A percentile compares a stretch with the other conserved stretches of the same genome.
Evolutionary conservation across 768 basidiomycete genomes (phyloP).

Genomic region (Xerocomellus dryophilus): DNA sequence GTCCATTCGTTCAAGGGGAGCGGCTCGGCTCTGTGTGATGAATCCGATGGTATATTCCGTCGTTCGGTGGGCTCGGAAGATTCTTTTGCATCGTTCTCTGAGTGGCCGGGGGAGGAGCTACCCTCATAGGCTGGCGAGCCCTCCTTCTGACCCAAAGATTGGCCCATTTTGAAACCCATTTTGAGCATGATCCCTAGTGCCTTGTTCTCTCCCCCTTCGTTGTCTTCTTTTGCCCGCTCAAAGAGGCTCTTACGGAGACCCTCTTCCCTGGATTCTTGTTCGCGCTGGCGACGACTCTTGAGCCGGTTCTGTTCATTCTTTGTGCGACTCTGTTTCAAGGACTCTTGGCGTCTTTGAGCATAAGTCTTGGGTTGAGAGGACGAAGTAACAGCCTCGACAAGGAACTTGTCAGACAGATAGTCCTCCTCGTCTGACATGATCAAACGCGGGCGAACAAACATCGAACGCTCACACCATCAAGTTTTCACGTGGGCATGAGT

Average conservation of each 20-base stretch:
- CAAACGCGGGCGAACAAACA: constrained; percentile 21
- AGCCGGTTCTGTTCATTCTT: constrained; percentile 66
- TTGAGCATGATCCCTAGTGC: constrained; percentile 89
- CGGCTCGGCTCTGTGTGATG: constrained; percentile 58
- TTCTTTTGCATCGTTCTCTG: constrained; percentile 3
- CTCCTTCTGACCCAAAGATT: constrained; percentile 58
- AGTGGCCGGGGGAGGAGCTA: neutral
- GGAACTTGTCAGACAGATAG: constrained; percentile 87
- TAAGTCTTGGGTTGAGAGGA: constrained; percentile 58
- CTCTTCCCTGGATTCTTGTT: constrained; percentile 72
- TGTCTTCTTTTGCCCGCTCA: constrained; percentile 66
- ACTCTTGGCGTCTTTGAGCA: constrained; percentile 65
- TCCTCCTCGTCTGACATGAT: constrained; percentile 75
- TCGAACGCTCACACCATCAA: constrained; percentile 3
- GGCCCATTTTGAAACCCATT: constrained; percentile 89
- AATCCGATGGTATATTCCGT: neutral
- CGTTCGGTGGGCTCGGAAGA: constrained; percentile 1
- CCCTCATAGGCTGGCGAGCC: constrained; percentile 5
- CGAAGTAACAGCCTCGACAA: constrained; percentile 40
- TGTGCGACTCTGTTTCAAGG: constrained; percentile 49
- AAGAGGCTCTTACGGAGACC: constrained; percentile 80
- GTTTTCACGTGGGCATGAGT: constrained; percentile 14
- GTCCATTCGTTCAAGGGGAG: constrained; percentile 78
- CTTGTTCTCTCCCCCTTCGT: constrained; percentile 53
- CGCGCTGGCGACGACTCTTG: constrained; percentile 63